phyloP scores from a whole-genome alignment of 495 filamentous ascomycete genomes.

The Penicillium paxilli region DNA sequence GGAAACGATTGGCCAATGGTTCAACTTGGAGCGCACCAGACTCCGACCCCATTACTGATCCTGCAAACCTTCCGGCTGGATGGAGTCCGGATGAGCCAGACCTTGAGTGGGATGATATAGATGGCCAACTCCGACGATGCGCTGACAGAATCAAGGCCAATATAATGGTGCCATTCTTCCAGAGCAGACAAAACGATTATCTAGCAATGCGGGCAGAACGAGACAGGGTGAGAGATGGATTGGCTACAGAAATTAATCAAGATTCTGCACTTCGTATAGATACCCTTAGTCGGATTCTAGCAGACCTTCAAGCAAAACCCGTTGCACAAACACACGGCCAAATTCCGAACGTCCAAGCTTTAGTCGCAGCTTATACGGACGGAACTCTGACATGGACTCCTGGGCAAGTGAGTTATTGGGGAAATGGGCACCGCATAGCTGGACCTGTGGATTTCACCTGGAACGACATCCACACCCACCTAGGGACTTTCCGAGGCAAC shows the following conservation, averaged over 20 bases:
- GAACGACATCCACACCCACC: not conserved
- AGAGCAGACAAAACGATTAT: not conserved
- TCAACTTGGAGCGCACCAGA: not conserved
- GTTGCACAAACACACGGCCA: not conserved
- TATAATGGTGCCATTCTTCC: not conserved
- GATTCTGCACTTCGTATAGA: too few species aligned
- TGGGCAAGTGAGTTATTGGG: not conserved
- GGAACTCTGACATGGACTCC: not conserved
- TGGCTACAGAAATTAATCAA: too few species aligned
- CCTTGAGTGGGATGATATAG: not conserved
- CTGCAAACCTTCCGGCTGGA: not conserved
- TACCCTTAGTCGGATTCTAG: not conserved
- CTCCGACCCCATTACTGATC: not conserved
- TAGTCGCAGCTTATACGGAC: not conserved
- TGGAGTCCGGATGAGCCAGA: not conserved
- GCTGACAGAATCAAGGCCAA: not conserved
- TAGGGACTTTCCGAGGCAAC: too few species aligned
- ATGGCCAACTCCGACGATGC: not conserved
- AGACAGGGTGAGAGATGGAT: too few species aligned
- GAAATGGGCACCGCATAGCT: not conserved
- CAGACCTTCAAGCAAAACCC: not conserved
- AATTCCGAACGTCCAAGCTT: not conserved
- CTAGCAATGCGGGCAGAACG: too few species aligned
- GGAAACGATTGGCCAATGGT: too few species aligned
- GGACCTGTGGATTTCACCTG: not conserved